Conservation (phyloP, 371 early-diverging fungal genomes). For the Cokeromyces recurvatus region DNA sequence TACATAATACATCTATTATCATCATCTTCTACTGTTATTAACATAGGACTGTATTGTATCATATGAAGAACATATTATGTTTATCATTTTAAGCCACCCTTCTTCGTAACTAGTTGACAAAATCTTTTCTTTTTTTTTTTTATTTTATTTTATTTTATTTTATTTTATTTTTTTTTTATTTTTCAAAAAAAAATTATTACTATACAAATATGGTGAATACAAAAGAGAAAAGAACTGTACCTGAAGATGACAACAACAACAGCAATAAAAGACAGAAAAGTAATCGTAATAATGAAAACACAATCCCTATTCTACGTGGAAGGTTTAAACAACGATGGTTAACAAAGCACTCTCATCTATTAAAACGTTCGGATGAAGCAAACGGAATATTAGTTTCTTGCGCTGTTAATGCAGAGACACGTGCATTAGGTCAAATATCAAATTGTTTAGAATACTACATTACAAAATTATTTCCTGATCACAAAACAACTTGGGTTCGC, state of each 20-base stretch:
- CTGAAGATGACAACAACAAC: background rate
- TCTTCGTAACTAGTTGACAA: too few relatives aligned
- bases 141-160: too few relatives aligned
- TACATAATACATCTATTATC: too few relatives aligned
- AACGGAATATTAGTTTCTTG: conserved; percentile 45
- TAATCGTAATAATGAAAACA: conserved; percentile 25
- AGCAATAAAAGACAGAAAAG: conserved; percentile 16
- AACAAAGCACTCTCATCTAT: conserved; percentile 46
- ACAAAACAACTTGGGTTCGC: conserved; percentile 37
- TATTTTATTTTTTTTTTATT: too few relatives aligned
- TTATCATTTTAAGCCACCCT: too few relatives aligned
- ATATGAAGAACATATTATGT: too few relatives aligned
- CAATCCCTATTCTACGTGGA: conserved; percentile 49
- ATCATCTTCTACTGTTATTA: too few relatives aligned
- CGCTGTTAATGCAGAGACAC: conserved; percentile 42
- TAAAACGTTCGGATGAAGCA: conserved; percentile 36
- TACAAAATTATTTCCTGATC: conserved; percentile 34
- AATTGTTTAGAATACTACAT: conserved; percentile 37
- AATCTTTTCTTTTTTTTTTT: too few relatives aligned
- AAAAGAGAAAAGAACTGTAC: background rate
- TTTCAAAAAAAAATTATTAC: too few relatives aligned
- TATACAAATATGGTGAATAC: too few relatives aligned
- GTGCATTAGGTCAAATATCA: conserved; percentile 53
- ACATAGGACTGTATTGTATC: too few relatives aligned
- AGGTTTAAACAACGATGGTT: conserved; percentile 50